Evolutionary conservation across 2,329 filamentous ascomycete species (phyloP), one percentile per base, ranked within the genome.

Genomic region (Nemania bipapillata): DNA sequence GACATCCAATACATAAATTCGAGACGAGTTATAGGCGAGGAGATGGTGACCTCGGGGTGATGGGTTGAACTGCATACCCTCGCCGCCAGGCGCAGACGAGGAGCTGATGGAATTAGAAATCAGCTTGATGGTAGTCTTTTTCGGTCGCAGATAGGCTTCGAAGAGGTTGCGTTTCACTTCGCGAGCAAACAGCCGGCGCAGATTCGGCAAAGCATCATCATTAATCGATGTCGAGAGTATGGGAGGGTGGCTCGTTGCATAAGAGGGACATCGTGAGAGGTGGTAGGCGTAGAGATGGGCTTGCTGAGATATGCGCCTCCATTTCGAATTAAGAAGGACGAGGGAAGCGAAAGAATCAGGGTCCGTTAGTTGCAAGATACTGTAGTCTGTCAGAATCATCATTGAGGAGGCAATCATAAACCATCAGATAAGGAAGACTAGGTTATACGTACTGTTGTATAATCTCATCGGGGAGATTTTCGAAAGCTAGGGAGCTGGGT

Each of bases 31-130:
- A 79, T 94, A 92, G 59, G 92, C 93, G 47, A 96, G 86, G 32
- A 96, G 81, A 73, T 90, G 88, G 72, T 91, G 89, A 2, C 92
- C 93, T 62, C 86, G 88, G 5, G 92, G 89, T 1, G 93, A 96
- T 67, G 93, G 88, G 70, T 87, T 89, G 79, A 96, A 97, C 63
- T 93, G 91, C 82, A 97, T 92, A 53, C 92, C 92, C 79, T 97
- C 93, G 35, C 92, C 92, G 37, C 91, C 91, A 1, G 93, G 93
- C 70, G 91, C 91, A 24, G 93, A 93, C 1, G 92, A 93, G 0
- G 92, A 94, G 77, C 92, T 95, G 73, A 92, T 92, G 5, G 92
- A 94, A 57, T 91, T 93, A 42, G 92, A 96, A 12, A 96, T 89
- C 59, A 97, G 84, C 77, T 91, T 94, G 75, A 97, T 87, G 52